These are phyloP conservation scores for Acephala macrosclerotiorum DNA, from an alignment of 2,329 filamentous ascomycete species.

Conservation along the genomic window DNA sequence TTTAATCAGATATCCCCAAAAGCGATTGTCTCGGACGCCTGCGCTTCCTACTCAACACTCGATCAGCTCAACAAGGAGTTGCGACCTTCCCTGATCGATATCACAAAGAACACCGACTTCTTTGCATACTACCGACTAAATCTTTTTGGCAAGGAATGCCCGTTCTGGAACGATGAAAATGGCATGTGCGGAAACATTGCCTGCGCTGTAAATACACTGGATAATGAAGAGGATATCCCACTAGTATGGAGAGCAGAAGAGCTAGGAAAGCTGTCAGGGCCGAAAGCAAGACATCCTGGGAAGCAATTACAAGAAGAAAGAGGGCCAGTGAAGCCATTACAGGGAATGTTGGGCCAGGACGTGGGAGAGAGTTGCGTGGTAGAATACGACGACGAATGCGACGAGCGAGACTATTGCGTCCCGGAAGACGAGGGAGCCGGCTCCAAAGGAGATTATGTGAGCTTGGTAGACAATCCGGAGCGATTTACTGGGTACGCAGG, in stretches of 20 bases:
- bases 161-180: conserved; percentile 93
- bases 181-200: conserved; percentile 97
- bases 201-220: conserved; percentile 92
- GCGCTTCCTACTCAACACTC: conserved; percentile 90
- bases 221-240: conserved; percentile 94
- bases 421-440: conserved; percentile 89
- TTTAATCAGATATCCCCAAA: conserved; percentile 79
- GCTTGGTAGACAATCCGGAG: conserved; percentile 90
- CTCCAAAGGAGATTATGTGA: conserved; percentile 95
- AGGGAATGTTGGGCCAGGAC: conserved; percentile 81
- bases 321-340: conserved; percentile 73
- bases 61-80: conserved; percentile 82
- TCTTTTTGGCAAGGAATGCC: conserved; percentile 91
- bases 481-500: conserved; percentile 95
- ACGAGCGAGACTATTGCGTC: conserved; percentile 95
- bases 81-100: conserved; percentile 77
- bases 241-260: conserved; percentile 90
- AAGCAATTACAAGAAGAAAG: conserved; percentile 75
- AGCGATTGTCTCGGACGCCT: conserved; percentile 91
- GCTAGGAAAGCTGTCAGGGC: conserved; percentile 90
- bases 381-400: conserved; percentile 96
- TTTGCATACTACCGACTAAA: conserved; percentile 98
- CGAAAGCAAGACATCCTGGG: conserved; percentile 87
- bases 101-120: conserved; percentile 92
- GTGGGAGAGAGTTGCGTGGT: conserved; percentile 97